Evolutionary conservation across 108 stramenopile species (phyloP).

Genomic region (Discostella pseudostelligera): DNA sequence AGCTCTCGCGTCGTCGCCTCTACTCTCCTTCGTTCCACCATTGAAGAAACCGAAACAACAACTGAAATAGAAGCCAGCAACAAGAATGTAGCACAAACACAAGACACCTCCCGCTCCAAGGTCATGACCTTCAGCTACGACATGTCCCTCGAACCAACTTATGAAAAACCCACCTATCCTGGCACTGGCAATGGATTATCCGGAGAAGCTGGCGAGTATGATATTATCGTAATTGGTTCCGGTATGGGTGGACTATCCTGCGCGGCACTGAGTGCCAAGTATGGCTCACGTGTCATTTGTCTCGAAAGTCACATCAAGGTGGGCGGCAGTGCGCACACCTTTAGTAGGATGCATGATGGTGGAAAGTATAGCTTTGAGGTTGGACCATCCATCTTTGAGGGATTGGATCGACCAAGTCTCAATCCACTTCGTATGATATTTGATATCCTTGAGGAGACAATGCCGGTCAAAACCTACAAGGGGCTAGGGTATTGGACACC

Average conservation of each 20-base stretch:
- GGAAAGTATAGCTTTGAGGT: slow-evolving; percentile 89
- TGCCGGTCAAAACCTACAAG: slow-evolving; percentile 91
- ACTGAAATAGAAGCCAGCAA: slow-evolving; percentile 18
- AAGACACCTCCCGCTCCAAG: slow-evolving; percentile 80
- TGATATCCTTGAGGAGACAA: slow-evolving; percentile 81
- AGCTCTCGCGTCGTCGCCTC: slow-evolving; percentile 14
- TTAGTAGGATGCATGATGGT: slow-evolving; percentile 81
- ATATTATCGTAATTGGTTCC: slow-evolving; percentile 85
- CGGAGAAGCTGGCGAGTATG: slow-evolving; percentile 80
- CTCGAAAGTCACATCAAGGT: slow-evolving; percentile 88
- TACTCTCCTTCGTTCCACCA: slow-evolving; percentile 14
- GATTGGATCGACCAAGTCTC: slow-evolving; percentile 78
- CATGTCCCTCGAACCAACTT: slow-evolving; percentile 82
- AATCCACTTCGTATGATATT: slow-evolving; percentile 90
- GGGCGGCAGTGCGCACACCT: slow-evolving; percentile 88
- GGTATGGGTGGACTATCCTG: slow-evolving; percentile 91
- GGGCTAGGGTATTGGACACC: slow-evolving; percentile 91
- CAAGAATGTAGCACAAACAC: slow-evolving; percentile 83
- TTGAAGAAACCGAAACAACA: slow-evolving; percentile 15
- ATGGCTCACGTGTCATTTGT: slow-evolving; percentile 72
- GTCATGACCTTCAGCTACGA: slow-evolving; percentile 92
- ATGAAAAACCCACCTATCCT: slow-evolving; percentile 89
- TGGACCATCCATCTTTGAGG: slow-evolving; percentile 88
- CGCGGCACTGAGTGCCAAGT: slow-evolving; percentile 80
- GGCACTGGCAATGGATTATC: slow-evolving; percentile 88